Evolutionary conservation across 176 grass and related monocot species (phyloP), one percentile per base, ranked within the genome.

Genomic region (Tillandsia fasciculata): DNA sequence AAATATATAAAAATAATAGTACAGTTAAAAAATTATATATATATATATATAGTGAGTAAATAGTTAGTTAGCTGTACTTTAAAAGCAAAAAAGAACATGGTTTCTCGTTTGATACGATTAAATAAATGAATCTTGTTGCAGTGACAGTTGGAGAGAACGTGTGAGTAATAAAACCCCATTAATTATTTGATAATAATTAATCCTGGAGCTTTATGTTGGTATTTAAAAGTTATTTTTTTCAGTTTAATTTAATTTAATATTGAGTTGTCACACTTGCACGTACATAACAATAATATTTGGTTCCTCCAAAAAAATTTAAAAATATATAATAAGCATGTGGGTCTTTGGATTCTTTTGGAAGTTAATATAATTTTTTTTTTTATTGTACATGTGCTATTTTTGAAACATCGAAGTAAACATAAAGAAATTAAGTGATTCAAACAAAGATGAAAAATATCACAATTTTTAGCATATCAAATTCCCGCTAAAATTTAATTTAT

Each of bases 91-190:
- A 8, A 52, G 9, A 52, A 26, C 33, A 42, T 22, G 11, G 47
- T 3, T 52, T 20, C 2, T 17, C 18, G 1, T 22, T 18, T 12
- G 11, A 9, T 10, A 61, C 17, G 12, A 51, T 13, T 51, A 26
- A 52, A 69, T 14, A 52, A 69, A 52, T 14, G 48, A 49, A 50
- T 49, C 51, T 26, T 20, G 12, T 51, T 69, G 67, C 47, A 26
- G 17, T 7, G 67, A 69, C 67, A 52, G 67, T 69, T 69, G 67
- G 67, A 69, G 49, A 51, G 67, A 69, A 69, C 67, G 48, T 69
- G 67, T 24, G 49, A 22, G 10, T 51, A 48, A 18, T 18, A 51
- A 51, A n/a, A 18, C 48, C 29, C 3, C 5, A 68, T 23, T 20
- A 51, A 2, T 20, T 20, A 23, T 27, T 27, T 1, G 29, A 65